Evolutionary conservation across 2,329 filamentous ascomycete species (phyloP).

Genomic region (Pyrenophora seminiperda): DNA sequence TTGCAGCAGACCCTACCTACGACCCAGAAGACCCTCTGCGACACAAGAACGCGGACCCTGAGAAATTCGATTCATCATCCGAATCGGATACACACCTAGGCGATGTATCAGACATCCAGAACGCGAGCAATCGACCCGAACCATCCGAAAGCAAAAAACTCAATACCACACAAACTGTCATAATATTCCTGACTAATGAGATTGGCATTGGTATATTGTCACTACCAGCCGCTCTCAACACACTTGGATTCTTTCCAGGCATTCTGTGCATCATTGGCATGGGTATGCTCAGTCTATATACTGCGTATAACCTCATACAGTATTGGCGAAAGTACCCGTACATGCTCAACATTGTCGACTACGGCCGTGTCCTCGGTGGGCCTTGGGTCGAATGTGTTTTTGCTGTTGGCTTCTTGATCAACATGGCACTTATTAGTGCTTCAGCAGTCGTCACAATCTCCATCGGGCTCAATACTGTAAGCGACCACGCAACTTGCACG

Average conservation of each 20-base stretch:
- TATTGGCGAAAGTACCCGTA: slow-evolving; percentile 40
- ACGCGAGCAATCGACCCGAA: slow-evolving; percentile 24
- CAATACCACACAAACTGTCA: slow-evolving; percentile 34
- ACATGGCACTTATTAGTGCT: slow-evolving; percentile 37
- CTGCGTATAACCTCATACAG: slow-evolving; percentile 38
- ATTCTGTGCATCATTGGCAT: slow-evolving; percentile 32
- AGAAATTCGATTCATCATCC: slow-evolving; percentile 26
- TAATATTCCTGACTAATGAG: slow-evolving; percentile 40
- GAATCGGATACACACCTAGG: slow-evolving; percentile 30
- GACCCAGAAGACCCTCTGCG: slow-evolving; percentile 24
- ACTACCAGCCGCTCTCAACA: slow-evolving; percentile 32
- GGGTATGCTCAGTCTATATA: slow-evolving; percentile 35
- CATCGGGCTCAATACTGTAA: slow-evolving; percentile 37
- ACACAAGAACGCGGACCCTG: slow-evolving; percentile 13
- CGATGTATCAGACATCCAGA: slow-evolving; percentile 31
- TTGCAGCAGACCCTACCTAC: slow-evolving; percentile 29
- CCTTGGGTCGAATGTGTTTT: slow-evolving; percentile 35
- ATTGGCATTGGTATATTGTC: slow-evolving; percentile 40
- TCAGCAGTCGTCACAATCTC: slow-evolving; percentile 36
- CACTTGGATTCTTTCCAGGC: slow-evolving; percentile 35
- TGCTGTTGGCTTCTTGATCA: slow-evolving; percentile 34
- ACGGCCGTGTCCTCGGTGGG: slow-evolving; percentile 34
- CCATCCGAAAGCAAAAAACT: slow-evolving; percentile 24
- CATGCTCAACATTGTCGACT: slow-evolving; percentile 40
- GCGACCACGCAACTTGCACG: slow-evolving; percentile 36